Percentiles rank a stretch among this genome's conserved stretches.
Evolutionary conservation across 345 rosid species (phyloP).

Genomic region (Arabidopsis thaliana): TAIR10.1 NC_003071.7:18425001-18425500

Average conservation of each 20-base stretch:
- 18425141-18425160: slow-evolving; percentile 34
- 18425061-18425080: background rate
- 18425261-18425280: slow-evolving; percentile 4
- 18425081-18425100: slow-evolving; percentile 7
- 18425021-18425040: slow-evolving; percentile 27
- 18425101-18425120: slow-evolving; percentile 20
- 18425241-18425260: background rate
- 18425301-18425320: slow-evolving; percentile 47
- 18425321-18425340: slow-evolving; percentile 79
- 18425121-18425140: slow-evolving; percentile 40
- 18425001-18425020: slow-evolving; percentile 42
- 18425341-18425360: slow-evolving; percentile 74
- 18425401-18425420: background rate
- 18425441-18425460: background rate
- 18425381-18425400: slow-evolving; percentile 78
- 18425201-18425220: slow-evolving; percentile 24
- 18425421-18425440: background rate
- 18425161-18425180: slow-evolving; percentile 22
- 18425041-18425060: slow-evolving; percentile 25
- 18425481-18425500: slow-evolving; percentile 29
- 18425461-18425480: background rate
- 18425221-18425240: background rate
- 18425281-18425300: slow-evolving; percentile 42
- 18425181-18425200: slow-evolving; percentile 18
- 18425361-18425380: slow-evolving; percentile 76